A percentile compares a stretch with the other conserved stretches of the same genome.
Conservation (phyloP, 176 grass and related monocot species). For the Metroxylon sagu region DNA sequence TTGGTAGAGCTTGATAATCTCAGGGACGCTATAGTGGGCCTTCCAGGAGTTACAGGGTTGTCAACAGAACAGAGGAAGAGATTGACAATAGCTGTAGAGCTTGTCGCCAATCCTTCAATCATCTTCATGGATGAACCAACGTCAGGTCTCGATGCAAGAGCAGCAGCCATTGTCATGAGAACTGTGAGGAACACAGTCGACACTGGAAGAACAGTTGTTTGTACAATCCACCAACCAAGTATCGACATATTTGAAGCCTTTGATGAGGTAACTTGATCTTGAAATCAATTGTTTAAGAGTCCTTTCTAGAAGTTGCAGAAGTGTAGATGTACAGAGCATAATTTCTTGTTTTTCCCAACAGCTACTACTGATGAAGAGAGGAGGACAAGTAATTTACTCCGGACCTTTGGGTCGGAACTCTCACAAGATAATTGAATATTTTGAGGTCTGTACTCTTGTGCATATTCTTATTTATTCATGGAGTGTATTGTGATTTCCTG, state of each 20-base stretch:
- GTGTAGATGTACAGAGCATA: neutral
- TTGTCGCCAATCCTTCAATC: slow-evolving; percentile 94
- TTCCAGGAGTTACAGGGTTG: slow-evolving; percentile 87
- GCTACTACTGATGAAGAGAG: slow-evolving; percentile 90
- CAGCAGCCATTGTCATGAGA: slow-evolving; percentile 98
- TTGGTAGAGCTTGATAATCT: slow-evolving; percentile 80
- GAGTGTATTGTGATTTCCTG: too few relatives aligned
- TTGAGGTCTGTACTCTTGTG: slow-evolving; percentile 46
- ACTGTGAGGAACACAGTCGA: slow-evolving; percentile 98
- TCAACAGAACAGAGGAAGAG: slow-evolving; percentile 95
- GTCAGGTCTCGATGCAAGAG: slow-evolving; percentile 97
- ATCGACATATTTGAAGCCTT: slow-evolving; percentile 99
- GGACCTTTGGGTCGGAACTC: slow-evolving; percentile 78
- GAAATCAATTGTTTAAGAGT: too few relatives aligned
- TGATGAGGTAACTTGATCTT: slow-evolving; percentile 53
- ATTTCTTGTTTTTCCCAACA: slow-evolving; percentile 15
- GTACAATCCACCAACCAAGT: slow-evolving; percentile 97
- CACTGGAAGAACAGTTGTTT: slow-evolving; percentile 92
- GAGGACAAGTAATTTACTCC: slow-evolving; percentile 93
- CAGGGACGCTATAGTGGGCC: slow-evolving; percentile 79
- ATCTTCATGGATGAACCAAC: slow-evolving; percentile 99
- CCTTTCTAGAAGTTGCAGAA: neutral
- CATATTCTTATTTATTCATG: too few relatives aligned
- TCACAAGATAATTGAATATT: slow-evolving; percentile 81
- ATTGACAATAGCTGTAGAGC: slow-evolving; percentile 93